Percentiles rank a stretch among this genome's conserved stretches.
phyloP scores from a whole-genome alignment of 2,329 filamentous ascomycete genomes.

The Colletotrichum ledebouriae region DNA sequence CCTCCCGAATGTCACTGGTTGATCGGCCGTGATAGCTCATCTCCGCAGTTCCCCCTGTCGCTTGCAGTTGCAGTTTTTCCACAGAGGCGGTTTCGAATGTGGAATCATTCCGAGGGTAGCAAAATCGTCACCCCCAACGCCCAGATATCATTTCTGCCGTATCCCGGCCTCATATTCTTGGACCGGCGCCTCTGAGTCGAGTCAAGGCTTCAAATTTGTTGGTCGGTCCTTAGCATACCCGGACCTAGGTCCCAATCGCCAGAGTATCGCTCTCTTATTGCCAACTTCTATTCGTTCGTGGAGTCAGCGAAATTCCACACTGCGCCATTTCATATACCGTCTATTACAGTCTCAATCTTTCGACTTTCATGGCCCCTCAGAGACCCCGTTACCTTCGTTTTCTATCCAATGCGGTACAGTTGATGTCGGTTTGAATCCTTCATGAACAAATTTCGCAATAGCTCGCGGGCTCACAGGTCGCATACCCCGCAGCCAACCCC shows the following conservation, averaged over 20 bases:
- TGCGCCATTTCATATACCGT: constrained; percentile 15
- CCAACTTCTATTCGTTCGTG: constrained; percentile 18
- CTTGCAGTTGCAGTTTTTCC: constrained; percentile 6
- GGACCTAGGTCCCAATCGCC: no score
- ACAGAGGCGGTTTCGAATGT: no score
- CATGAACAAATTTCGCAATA: neutral
- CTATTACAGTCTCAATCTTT: constrained; percentile 17
- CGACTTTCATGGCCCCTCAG: constrained; percentile 13
- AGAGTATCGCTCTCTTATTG: neutral
- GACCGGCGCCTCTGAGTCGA: constrained; percentile 5
- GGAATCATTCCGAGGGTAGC: no score
- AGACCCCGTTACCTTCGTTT: constrained; percentile 9
- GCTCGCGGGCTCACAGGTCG: neutral
- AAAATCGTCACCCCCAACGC: constrained; percentile 19
- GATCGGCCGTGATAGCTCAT: no score
- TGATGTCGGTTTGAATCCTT: constrained; percentile 5
- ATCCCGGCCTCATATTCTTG: constrained; percentile 31
- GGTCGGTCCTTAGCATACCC: neutral
- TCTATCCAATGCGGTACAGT: constrained; percentile 22
- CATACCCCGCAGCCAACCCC: constrained; percentile 37
- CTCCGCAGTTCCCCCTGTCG: neutral
- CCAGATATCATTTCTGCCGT: constrained; percentile 32
- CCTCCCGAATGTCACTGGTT: no score
- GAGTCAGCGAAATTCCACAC: constrained; percentile 13
- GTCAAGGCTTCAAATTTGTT: constrained; percentile 13